These are phyloP conservation scores for Pinus taeda DNA, from an alignment of 75 land plant species.

Conservation along the genomic window DNA sequence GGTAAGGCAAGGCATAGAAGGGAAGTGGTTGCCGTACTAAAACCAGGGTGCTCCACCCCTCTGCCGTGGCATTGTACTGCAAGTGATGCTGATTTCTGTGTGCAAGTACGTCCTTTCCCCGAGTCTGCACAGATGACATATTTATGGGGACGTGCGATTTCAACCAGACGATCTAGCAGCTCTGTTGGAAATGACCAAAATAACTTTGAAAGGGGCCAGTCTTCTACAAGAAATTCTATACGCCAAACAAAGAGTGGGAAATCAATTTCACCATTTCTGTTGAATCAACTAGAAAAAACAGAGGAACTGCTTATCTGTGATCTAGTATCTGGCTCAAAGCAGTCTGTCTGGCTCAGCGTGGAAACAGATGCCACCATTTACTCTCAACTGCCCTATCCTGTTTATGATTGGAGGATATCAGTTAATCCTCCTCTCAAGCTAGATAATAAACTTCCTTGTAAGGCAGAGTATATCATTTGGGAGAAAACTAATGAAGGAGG, in stretches of 20 bases:
- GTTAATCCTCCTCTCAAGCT: constrained; percentile 82
- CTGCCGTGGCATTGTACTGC: constrained; percentile 63
- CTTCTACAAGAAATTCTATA: constrained; percentile 21
- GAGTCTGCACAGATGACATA: constrained; percentile 37
- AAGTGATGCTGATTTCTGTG: constrained; percentile 49
- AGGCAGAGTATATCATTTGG: constrained; percentile 84
- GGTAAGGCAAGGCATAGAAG: constrained; percentile 16
- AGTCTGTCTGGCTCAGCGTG: constrained; percentile 71
- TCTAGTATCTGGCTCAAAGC: constrained; percentile 25
- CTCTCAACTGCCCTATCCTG: constrained; percentile 73
- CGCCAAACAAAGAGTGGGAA: constrained; percentile 25
- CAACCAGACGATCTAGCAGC: constrained; percentile 25
- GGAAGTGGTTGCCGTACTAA: constrained; percentile 36
- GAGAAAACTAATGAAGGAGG: constrained; percentile 67
- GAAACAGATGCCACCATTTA: constrained; percentile 84
- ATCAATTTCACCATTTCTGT: constrained; percentile 36
- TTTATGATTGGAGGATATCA: constrained; percentile 91
- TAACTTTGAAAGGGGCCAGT: constrained; percentile 20
- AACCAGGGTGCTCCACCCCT: constrained; percentile 56
- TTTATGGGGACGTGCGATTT: constrained; percentile 64
- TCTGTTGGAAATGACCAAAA: constrained; percentile 29
- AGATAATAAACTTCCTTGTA: constrained; percentile 89
- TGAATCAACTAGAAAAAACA: constrained; percentile 78
- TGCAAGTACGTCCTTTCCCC: constrained; percentile 76
- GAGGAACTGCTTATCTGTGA: constrained; percentile 56